Evolutionary conservation across 768 basidiomycete species (phyloP), one percentile per base, ranked within the genome.

Genomic region (Crucibulum laeve): DNA sequence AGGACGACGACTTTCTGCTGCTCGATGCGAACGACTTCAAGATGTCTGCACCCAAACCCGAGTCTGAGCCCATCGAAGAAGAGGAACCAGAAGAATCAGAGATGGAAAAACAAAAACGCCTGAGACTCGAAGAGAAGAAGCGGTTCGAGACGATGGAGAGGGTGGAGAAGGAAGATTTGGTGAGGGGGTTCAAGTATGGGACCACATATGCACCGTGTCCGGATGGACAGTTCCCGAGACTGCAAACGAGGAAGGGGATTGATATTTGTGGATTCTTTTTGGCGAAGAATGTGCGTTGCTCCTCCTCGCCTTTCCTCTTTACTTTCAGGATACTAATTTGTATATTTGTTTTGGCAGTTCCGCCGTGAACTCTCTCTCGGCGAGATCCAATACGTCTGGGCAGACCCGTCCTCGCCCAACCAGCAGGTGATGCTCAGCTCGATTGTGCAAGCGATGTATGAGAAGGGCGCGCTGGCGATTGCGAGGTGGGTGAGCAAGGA

Each of bases 381-480:
- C 10, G 94, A 97, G 62, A 70, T 95, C 23, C 79, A 83, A 38
- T 94, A 91, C 53, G 68, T 96, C 28, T 95, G 84, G 80, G 89
- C 81, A 0, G 84, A 90, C 50, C 76, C 82, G 0, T 56, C 57
- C 1, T 75, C 77, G 6, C 71, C 84, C 2, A 71, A 77, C 36
- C 79, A 87, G 42, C 89, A 96, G 62, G 81, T 91, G 26, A 86
- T 87, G 2, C 71, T 99, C 41, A 94, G 91, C 0, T 87, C 91
- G 15, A 73, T 99, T 33, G 83, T 89, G 2, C 79, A 86, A 58
- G 95, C 85, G 4, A 90, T 97, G 90, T 53, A 66, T 42, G 59
- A 74, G 32, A 80, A 81, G 44, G 66, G 74, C 3, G 74, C 79
- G 44, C 68, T 84, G 56, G 94, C 91, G 1, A 85, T 97, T 25